Evolutionary conservation across 768 basidiomycete genomes (phyloP), one percentile per base, ranked within the genome.

Genomic region (Boletus patriciae): DNA sequence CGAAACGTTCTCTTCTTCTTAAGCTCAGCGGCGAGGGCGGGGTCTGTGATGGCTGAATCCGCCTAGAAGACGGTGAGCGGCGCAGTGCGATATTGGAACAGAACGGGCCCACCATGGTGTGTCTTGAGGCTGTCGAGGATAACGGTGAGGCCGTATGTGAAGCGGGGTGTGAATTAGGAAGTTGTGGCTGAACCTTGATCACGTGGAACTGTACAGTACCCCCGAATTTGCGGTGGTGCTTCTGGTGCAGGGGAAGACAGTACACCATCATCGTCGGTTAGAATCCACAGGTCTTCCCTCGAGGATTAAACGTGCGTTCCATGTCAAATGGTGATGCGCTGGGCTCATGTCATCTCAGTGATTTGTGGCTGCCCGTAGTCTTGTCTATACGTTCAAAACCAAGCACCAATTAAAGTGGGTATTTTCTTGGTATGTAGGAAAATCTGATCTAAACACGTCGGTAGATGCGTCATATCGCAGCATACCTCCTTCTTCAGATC

Each of bases 1-100:
- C 93, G 91, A 90, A 98, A 98, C 57, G 94, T 95, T 71, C 97
- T 82, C 86, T 87, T 94, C 83, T 94, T 95, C 89, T 97, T 97
- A 80, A 96, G 84, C 75, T 95, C 96, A 60, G 95, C 95, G 68
- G 96, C 97, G 74, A 92, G 77, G 76, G 86, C 76, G 71, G 94
- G 93, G 77, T 97, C 94, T 77, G 95, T 96, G 66, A 94, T 81
- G 54, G 77, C 77, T 66, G 83, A 77, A 75, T 93, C 92, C 77
- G 92, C 88, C 92, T 94, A 65, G 25, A 12, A 36, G 4, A 46
- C 34, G 12, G 25, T 62, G 50, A 59, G 23, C 37, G 41, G 16
- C 2, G 1, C 4, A 15, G 43, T 1, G n/a, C 38, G 25, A 36
- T 23, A 18, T 46, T 34, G 15, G 10, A 33, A 31, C 12, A 19